Evolutionary conservation across 495 filamentous ascomycete genomes (phyloP), one percentile per base, ranked within the genome.

Genomic region (Melanomma pulvis-pyrius): DNA sequence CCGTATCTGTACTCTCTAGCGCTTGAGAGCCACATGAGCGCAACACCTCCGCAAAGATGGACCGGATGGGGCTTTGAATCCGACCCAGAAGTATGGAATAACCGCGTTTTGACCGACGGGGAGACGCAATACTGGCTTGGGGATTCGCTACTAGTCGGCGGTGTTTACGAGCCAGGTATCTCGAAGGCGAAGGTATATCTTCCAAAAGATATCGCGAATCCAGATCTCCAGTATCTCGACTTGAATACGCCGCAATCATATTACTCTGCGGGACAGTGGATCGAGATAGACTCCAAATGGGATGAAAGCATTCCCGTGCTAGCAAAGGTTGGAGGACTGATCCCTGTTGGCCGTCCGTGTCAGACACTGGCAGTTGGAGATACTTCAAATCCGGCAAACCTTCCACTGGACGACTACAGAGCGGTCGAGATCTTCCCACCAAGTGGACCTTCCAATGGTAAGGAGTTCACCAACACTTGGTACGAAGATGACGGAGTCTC

Each of bases 41-140:
- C 88, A 13, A 72, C 80, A 1, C 84, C 87, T 19, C 82, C 85
- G 8, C 87, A 89, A 68, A 79, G 87, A 60, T 90, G 87, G 87
- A 80, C 83, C 1, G 87, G 87, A 13, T 88, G 86, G 85, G 86
- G 87, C 25, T 88, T 86, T 68, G 87, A 89, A 73, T 75, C 73
- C 15, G 87, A 90, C 63, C 78, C 83, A 0, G 82, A 82, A 61
- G 83, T 89, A 1, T 89, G 87, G 87, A 82, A 73, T 5, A 76
- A 70, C 29, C 79, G 81, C 59, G 53, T 80, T 4, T 76, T 85
- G 55, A 76, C 50, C 0, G 65, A 78, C 2, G 86, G 86, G 15
- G 87, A 89, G 39, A 82, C 82, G 28, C 86, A 90, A 68, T 90
- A 86, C 77, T 90, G 87, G 87, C 82, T 90, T 60, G 87, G 87